These are phyloP conservation scores for Raphanus raphanistrum DNA, from an alignment of 345 rosid genomes.

Conservation along the genomic window DNA sequence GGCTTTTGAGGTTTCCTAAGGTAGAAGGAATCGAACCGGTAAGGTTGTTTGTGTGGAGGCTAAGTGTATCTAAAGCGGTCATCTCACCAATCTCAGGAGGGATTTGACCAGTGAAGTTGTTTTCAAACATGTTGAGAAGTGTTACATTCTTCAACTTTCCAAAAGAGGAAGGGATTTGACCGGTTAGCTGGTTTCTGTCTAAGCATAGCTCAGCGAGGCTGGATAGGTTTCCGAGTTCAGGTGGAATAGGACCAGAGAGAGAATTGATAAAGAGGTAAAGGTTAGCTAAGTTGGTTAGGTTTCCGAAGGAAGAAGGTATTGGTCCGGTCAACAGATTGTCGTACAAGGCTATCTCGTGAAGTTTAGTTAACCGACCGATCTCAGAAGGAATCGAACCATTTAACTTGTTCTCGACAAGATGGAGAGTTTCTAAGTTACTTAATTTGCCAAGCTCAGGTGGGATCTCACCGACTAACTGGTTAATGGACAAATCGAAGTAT, in stretches of 20 bases:
- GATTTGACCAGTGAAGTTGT: constrained; percentile 29
- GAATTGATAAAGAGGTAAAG: constrained; percentile 39
- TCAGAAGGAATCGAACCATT: constrained; percentile 42
- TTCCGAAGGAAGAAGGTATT: constrained; percentile 41
- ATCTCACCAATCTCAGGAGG: constrained; percentile 41
- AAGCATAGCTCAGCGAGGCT: constrained; percentile 43
- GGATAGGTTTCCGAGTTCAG: constrained; percentile 41
- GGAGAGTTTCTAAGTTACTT: constrained; percentile 36
- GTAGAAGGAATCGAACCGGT: constrained; percentile 35
- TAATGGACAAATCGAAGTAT: constrained; percentile 44
- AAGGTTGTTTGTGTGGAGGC: constrained; percentile 33
- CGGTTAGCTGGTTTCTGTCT: constrained; percentile 38
- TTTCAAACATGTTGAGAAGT: constrained; percentile 29
- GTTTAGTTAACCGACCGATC: constrained; percentile 38
- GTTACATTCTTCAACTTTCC: constrained; percentile 40
- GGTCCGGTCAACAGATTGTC: constrained; percentile 44
- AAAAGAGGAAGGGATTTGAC: constrained; percentile 41
- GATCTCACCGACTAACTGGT: constrained; percentile 42
- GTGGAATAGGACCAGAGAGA: constrained; percentile 38
- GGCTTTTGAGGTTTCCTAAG: constrained; percentile 25
- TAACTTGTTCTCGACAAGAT: constrained; percentile 42
- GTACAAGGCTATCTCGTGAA: constrained; percentile 23
- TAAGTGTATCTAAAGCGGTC: constrained; percentile 28
- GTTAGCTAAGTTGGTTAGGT: constrained; percentile 37
- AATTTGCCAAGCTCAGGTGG: constrained; percentile 45